These are phyloP conservation scores for Trichoderma oligosporum DNA, from an alignment of 2,329 filamentous ascomycete species.

Conservation along the genomic window DNA sequence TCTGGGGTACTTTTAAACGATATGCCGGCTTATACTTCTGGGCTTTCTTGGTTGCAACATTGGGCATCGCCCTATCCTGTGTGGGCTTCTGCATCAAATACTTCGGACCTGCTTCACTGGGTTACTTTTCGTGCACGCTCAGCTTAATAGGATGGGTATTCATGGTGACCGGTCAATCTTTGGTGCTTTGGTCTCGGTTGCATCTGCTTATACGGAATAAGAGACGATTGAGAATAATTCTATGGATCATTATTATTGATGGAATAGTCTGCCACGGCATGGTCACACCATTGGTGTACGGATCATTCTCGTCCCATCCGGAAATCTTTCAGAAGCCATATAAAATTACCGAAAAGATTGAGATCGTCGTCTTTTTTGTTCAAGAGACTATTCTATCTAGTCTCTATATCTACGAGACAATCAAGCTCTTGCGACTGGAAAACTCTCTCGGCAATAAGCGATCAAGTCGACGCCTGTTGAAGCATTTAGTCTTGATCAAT, in stretches of 20 bases:
- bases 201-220: conserved; percentile 54
- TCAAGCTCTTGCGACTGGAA: conserved; percentile 44
- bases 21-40: conserved; percentile 35
- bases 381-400: conserved; percentile 51
- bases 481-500: conserved; percentile 41
- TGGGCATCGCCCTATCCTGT: conserved; percentile 35
- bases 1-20: conserved; percentile 44
- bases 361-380: conserved; percentile 52
- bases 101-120: conserved; percentile 22
- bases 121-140: conserved; percentile 22
- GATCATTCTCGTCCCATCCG: conserved; percentile 36
- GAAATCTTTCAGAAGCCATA: conserved; percentile 30
- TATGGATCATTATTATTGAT: conserved; percentile 55
- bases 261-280: conserved; percentile 50
- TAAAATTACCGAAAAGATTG: conserved; percentile 47
- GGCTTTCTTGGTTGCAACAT: conserved; percentile 34
- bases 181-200: conserved; percentile 60
- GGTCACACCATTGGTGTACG: conserved; percentile 54
- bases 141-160: conserved; percentile 28
- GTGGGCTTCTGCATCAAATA: conserved; percentile 46
- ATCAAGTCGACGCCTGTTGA: conserved; percentile 20
- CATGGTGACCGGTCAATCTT: conserved; percentile 57
- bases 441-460: conserved; percentile 24
- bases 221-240: conserved; percentile 44
- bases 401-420: conserved; percentile 50